phyloP scores from a whole-genome alignment of 164 flowering plant genomes.

The Hamamelis virginiana region DNA sequence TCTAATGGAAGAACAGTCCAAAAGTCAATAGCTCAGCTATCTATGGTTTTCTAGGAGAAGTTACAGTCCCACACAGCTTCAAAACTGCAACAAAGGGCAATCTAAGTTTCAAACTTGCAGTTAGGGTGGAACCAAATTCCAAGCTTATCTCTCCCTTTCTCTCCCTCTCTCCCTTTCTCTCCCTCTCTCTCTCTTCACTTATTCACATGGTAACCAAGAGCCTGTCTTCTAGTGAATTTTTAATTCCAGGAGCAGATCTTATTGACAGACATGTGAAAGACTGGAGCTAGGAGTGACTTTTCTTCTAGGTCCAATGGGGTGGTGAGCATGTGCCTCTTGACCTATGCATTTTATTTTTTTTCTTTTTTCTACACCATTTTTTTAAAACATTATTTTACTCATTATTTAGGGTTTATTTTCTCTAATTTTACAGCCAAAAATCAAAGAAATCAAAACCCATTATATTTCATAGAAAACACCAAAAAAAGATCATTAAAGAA shows the following conservation, averaged over 20 bases:
- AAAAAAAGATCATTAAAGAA: not conserved
- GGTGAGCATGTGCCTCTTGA: conserved; percentile 27
- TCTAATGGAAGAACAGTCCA: conserved; percentile 10
- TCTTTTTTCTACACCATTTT: too few species aligned
- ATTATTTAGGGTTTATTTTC: too few species aligned
- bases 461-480: not conserved
- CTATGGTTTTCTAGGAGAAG: conserved; percentile 17
- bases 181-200: conserved; percentile 14
- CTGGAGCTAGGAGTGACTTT: conserved; percentile 10
- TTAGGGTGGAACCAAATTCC: conserved; percentile 11
- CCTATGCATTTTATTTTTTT: not conserved
- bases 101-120: conserved; percentile 13
- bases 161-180: conserved; percentile 6
- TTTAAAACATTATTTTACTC: too few species aligned
- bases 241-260: conserved; percentile 31
- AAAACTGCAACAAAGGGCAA: conserved; percentile 2
- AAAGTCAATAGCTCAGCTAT: conserved; percentile 21
- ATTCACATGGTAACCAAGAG: conserved; percentile 31
- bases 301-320: conserved; percentile 22
- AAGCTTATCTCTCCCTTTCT: not conserved
- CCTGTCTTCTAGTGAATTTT: conserved; percentile 22
- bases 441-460: too few species aligned
- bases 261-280: conserved; percentile 42
- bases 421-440: not conserved
- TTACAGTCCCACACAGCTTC: conserved; percentile 11